Conservation (phyloP, 78 protist species). For the Dictyostelium firmibasis region DNA sequence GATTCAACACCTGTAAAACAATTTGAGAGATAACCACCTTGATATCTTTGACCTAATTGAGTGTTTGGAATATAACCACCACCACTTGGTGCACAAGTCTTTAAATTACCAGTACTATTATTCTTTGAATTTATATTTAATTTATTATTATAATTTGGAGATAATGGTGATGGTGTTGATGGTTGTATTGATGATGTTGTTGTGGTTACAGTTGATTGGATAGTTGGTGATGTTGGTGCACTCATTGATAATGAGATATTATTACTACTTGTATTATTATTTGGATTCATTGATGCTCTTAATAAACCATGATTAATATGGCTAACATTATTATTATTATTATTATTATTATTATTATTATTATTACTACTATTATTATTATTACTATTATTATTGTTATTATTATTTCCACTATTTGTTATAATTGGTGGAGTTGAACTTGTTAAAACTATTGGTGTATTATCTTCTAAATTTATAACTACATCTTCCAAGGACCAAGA, state of each 20-base stretch:
- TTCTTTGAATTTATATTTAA: background rate
- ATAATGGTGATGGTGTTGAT: background rate
- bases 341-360: background rate
- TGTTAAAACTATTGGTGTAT: background rate
- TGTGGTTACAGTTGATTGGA: background rate
- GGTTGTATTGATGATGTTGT: background rate
- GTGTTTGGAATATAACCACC: background rate
- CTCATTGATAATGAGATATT: background rate
- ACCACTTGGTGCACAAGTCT: background rate
- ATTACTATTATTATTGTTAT: background rate
- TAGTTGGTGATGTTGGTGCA: background rate
- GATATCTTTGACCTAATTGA: background rate
- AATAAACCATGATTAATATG: background rate
- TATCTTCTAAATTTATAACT: background rate
- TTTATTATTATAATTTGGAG: background rate
- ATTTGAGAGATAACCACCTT: constrained; percentile 13
- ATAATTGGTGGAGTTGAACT: background rate
- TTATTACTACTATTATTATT: background rate
- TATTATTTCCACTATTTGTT: background rate
- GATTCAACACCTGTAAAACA: background rate
- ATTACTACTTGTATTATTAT: background rate
- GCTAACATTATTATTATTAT: background rate
- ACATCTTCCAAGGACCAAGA: constrained; percentile 47
- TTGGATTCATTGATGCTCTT: background rate
- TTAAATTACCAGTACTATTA: background rate